A percentile compares a stretch with the other conserved stretches of the same genome.
Conservation (phyloP, 768 basidiomycete genomes). For the Kockovaella imperatae region DNA sequence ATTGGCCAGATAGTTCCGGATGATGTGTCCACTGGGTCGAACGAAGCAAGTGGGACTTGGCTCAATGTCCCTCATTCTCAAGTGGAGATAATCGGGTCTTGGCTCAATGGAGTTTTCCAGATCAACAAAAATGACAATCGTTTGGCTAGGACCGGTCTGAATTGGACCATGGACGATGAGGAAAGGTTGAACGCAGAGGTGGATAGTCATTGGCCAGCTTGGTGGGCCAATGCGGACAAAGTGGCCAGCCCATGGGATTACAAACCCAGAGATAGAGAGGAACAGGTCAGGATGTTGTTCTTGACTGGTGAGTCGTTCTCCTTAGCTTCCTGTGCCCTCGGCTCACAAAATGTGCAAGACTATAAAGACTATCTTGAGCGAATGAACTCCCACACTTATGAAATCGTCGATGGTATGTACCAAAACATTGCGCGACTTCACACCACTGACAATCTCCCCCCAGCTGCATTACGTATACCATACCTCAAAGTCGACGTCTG, state of each 20-base stretch:
- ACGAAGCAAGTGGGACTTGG: too few species aligned
- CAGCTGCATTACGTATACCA: slow-evolving; percentile 40
- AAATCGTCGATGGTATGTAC: slow-evolving; percentile 38
- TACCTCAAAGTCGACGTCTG: slow-evolving; percentile 40
- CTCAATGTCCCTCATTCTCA: too few species aligned
- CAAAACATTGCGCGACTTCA: not conserved
- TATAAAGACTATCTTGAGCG: slow-evolving; percentile 42
- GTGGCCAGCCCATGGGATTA: slow-evolving; percentile 42
- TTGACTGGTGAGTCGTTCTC: slow-evolving; percentile 35
- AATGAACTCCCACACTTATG: slow-evolving; percentile 46
- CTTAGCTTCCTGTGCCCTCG: not conserved
- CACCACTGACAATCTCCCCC: too few species aligned
- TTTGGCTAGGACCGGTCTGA: too few species aligned
- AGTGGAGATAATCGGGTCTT: too few species aligned
- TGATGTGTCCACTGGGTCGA: too few species aligned
- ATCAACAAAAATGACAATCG: too few species aligned
- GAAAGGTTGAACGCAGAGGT: slow-evolving; percentile 5
- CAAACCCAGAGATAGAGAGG: slow-evolving; percentile 11
- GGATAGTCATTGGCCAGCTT: slow-evolving; percentile 16
- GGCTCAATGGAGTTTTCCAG: too few species aligned
- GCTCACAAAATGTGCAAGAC: slow-evolving; percentile 15
- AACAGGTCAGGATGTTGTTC: slow-evolving; percentile 37
- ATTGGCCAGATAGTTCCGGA: too few species aligned
- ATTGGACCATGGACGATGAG: slow-evolving; percentile 13
- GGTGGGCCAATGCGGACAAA: slow-evolving; percentile 37